Evolutionary conservation across 139 green algal genomes (phyloP).

Genomic region (Medakamo hakoo): DNA sequence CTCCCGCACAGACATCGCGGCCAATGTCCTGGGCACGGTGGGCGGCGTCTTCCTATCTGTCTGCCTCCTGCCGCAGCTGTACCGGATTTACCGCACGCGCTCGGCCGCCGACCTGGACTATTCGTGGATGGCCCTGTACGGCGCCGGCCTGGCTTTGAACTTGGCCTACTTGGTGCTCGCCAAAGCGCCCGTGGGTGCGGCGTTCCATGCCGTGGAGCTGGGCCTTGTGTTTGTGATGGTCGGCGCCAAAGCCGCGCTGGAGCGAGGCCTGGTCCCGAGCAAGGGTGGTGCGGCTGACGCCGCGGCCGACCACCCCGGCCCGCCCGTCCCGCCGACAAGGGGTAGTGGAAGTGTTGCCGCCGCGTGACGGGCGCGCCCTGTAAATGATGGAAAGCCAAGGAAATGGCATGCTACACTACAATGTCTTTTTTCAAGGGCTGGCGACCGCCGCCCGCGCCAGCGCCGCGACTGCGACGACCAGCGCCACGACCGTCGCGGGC

Average conservation of each 20-base stretch:
- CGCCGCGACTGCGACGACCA: conserved; percentile 1
- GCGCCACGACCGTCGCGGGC: conserved; percentile 17
- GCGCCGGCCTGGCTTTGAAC: not conserved
- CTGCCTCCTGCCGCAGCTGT: not conserved
- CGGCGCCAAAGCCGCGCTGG: not conserved
- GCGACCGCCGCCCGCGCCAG: not conserved
- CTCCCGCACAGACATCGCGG: not conserved
- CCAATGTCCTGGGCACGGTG: not conserved
- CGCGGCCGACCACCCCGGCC: no score
- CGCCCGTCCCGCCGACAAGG: no score
- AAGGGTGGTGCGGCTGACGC: no score
- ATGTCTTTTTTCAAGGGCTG: no score
- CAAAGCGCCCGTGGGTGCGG: not conserved
- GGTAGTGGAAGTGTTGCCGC: no score
- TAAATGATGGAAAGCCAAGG: no score
- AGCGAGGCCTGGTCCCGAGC: no score
- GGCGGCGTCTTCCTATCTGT: not conserved
- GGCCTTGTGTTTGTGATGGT: not conserved
- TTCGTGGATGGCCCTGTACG: not conserved
- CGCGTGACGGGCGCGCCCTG: no score
- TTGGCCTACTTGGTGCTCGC: not conserved
- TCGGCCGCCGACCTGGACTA: not conserved
- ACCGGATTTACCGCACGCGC: not conserved
- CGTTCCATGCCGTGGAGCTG: not conserved
- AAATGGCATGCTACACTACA: no score